A percentile compares a stretch with the other conserved stretches of the same genome.
Evolutionary conservation across 2,329 filamentous ascomycete genomes (phyloP).

Genomic region (Trichoderma koningii): DNA sequence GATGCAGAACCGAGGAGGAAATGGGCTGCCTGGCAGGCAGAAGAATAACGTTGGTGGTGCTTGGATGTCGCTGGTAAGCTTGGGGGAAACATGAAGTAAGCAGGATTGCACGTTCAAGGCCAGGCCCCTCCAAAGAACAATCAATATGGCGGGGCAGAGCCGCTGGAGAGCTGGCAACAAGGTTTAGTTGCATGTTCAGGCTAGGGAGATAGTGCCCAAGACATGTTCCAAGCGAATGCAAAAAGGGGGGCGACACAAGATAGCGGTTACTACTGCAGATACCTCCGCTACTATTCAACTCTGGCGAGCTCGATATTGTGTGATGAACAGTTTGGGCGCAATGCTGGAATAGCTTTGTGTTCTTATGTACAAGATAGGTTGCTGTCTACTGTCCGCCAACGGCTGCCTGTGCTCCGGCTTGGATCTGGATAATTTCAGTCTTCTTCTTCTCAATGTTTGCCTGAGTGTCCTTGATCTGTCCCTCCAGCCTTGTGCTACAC

Average conservation of each 20-base stretch:
- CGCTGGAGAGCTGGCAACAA: background rate
- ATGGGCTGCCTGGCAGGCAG: slow-evolving; percentile 27
- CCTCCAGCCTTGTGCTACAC: slow-evolving; percentile 47
- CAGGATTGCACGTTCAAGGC: background rate
- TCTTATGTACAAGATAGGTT: background rate
- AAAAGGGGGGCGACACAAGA: slow-evolving; percentile 11
- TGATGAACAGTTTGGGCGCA: background rate
- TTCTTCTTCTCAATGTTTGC: slow-evolving; percentile 61
- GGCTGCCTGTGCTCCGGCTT: slow-evolving; percentile 52
- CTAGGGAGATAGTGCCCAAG: background rate
- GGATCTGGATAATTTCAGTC: slow-evolving; percentile 59
- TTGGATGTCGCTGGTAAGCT: slow-evolving; percentile 7
- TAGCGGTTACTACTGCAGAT: background rate
- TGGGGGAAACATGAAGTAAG: slow-evolving; percentile 9
- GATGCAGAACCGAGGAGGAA: background rate
- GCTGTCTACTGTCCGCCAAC: slow-evolving; percentile 35
- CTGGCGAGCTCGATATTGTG: background rate
- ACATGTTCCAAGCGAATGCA: background rate
- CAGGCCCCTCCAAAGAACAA: slow-evolving; percentile 22
- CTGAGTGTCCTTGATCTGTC: slow-evolving; percentile 57
- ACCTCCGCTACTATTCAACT: background rate
- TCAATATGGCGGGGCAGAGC: slow-evolving; percentile 20
- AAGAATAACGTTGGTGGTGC: slow-evolving; percentile 1
- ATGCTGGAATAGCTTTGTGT: background rate
- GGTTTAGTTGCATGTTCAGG: slow-evolving; percentile 20